Percentiles rank a stretch among this genome's conserved stretches.
These are phyloP conservation scores for Helicostylum pulchrum DNA, from an alignment of 192 early-diverging fungal genomes.

Conservation along the genomic window DNA sequence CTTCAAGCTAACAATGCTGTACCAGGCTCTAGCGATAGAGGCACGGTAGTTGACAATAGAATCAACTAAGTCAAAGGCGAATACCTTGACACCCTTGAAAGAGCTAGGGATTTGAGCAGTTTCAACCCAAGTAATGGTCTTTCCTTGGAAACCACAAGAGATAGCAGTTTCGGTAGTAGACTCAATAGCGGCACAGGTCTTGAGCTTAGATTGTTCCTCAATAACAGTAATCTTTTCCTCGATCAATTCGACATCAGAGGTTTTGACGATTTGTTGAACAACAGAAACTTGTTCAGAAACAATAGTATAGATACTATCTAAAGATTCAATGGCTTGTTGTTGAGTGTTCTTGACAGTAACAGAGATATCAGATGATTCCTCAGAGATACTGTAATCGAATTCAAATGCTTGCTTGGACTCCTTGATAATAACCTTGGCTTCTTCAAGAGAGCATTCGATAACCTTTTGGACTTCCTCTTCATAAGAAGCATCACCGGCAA, in stretches of 20 bases:
- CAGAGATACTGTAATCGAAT: not conserved
- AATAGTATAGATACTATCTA: constrained; percentile 7
- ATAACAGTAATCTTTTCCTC: constrained; percentile 13
- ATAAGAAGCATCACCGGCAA: not conserved
- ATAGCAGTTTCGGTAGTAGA: constrained; percentile 14
- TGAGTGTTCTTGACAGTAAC: not conserved
- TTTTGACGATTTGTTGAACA: not conserved
- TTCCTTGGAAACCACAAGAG: constrained; percentile 21
- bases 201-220: constrained; percentile 14
- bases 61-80: constrained; percentile 24
- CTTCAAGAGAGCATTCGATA: constrained; percentile 5
- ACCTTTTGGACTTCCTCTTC: not conserved
- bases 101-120: constrained; percentile 19
- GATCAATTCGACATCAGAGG: constrained; percentile 5
- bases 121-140: constrained; percentile 26
- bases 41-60: constrained; percentile 18
- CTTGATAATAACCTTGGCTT: not conserved
- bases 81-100: constrained; percentile 15
- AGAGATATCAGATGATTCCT: not conserved
- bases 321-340: constrained; percentile 9
- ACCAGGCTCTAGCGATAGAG: constrained; percentile 17
- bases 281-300: constrained; percentile 5
- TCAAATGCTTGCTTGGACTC: constrained; percentile 2
- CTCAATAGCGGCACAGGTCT: constrained; percentile 2
- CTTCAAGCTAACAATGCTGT: constrained; percentile 1